Evolutionary conservation across 1,284 basidiomycete species (phyloP).

Genomic region (Melampsora larici-populina): DNA sequence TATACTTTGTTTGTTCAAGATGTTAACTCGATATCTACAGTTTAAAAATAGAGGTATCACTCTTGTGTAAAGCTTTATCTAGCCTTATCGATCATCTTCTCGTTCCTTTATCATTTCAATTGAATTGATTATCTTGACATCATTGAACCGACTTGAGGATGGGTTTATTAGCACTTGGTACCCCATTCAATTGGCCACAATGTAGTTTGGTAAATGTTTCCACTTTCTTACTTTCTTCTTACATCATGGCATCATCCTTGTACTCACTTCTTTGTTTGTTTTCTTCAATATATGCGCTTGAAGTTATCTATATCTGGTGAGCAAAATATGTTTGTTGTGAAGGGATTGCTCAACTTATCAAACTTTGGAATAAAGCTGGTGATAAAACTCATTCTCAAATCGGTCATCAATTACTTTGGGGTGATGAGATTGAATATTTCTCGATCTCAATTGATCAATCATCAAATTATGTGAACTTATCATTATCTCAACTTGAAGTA

Average conservation of each 20-base stretch:
- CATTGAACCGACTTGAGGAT: no score
- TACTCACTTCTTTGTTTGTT: neutral
- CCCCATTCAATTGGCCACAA: constrained; percentile 87
- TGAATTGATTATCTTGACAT: no score
- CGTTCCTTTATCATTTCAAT: no score
- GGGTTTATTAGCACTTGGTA: constrained; percentile 93
- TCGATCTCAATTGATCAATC: constrained; percentile 80
- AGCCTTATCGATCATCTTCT: no score
- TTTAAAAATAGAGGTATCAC: no score
- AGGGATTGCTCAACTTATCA: constrained; percentile 91
- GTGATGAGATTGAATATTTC: constrained; percentile 99
- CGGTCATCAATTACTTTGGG: constrained; percentile 97
- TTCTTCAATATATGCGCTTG: neutral
- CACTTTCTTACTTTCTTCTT: neutral
- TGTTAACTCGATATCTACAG: no score
- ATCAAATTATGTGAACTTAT: constrained; percentile 76
- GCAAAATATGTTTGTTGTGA: constrained; percentile 87
- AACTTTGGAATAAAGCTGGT: constrained; percentile 88
- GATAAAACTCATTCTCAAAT: constrained; percentile 77
- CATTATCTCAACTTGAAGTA: constrained; percentile 89
- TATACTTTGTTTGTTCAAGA: no score
- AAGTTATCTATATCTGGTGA: constrained; percentile 57
- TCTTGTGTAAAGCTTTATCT: no score
- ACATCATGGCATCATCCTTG: neutral
- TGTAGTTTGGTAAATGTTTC: constrained; percentile 60